These are phyloP conservation scores for Teratosphaeria destructans DNA, from an alignment of 2,329 filamentous ascomycete species.

Conservation along the genomic window DNA sequence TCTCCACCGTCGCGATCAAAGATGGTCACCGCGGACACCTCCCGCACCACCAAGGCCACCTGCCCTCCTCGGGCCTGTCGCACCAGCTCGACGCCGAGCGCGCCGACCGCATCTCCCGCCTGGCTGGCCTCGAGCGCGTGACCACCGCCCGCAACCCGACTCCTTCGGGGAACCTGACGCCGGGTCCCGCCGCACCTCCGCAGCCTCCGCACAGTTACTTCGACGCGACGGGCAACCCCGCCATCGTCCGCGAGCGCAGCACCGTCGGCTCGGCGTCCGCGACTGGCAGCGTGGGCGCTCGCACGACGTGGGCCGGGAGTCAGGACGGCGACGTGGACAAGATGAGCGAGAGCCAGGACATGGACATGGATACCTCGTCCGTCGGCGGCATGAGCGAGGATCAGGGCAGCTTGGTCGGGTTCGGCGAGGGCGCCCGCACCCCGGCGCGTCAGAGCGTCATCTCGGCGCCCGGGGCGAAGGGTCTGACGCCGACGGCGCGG, in stretches of 20 bases:
- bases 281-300: conserved; percentile 64
- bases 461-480: conserved; percentile 49
- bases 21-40: conserved; percentile 83
- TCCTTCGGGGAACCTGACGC: conserved; percentile 31
- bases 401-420: conserved; percentile 74
- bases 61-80: conserved; percentile 40
- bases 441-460: conserved; percentile 55
- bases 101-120: conserved; percentile 86
- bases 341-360: conserved; percentile 48
- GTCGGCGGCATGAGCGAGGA: conserved; percentile 81
- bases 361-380: conserved; percentile 43
- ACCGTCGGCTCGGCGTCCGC: conserved; percentile 87
- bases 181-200: conserved; percentile 37
- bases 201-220: conserved; percentile 57
- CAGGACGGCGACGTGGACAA: conserved; percentile 54
- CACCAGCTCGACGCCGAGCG: conserved; percentile 77
- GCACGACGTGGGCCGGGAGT: conserved; percentile 59
- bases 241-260: conserved; percentile 63
- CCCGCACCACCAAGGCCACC: conserved; percentile 47
- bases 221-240: conserved; percentile 57
- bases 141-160: conserved; percentile 54
- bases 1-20: conserved; percentile 92
- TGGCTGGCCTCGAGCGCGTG: conserved; percentile 82
- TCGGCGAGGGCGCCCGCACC: conserved; percentile 73
- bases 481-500: conserved; percentile 18